Evolutionary conservation across 306 rosid genomes (phyloP), one percentile per base, ranked within the genome.

Genomic region (Sicyos baderoa): DNA sequence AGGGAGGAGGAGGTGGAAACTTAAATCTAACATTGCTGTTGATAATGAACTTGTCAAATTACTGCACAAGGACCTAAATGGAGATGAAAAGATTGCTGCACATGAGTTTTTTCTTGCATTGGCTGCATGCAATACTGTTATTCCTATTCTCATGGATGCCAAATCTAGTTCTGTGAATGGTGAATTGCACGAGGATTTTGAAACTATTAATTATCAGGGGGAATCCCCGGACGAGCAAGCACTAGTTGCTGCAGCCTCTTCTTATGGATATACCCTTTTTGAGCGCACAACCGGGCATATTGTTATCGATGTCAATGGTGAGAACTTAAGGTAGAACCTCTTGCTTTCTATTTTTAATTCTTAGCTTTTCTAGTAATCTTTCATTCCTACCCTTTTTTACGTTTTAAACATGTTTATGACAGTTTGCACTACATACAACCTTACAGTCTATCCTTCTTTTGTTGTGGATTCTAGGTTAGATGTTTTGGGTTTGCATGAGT

Each of bases 171-270:
- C 62, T 42, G 76, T 72, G 62, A 73, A 78, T 69, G 82, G 74
- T 76, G 89, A 75, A 67, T 77, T 79, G 56, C 75, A 72, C 61
- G 85, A 80, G 72, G 83, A 78, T 56, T 62, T 32, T 32, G 67
- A 74, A 62, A 35, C 76, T 66, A 83, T 91, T 77, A 77, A 81
- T 57, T 94, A 94, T 79, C 99, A 94, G 75, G 99, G 99, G 61
- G 99, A 94, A 78, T 94, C 99, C 71, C 99, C 99, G 49, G 99
- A 94, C 62, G 99, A 94, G 75, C 99, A 94, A 79, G 97, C 99
- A 12, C 85, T 94, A 73, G 99, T 90, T 81, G 75, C 90, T 71
- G 99, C 99, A 2, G 96, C 99, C 52, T 86, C 91, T 74, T 89
- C 96, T 48, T 90, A 94, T 84, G 94, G 97, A 65, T 94, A 86